These are phyloP conservation scores for Phellinidium pouzarii DNA, from an alignment of 1,284 basidiomycete genomes.

Conservation along the genomic window DNA sequence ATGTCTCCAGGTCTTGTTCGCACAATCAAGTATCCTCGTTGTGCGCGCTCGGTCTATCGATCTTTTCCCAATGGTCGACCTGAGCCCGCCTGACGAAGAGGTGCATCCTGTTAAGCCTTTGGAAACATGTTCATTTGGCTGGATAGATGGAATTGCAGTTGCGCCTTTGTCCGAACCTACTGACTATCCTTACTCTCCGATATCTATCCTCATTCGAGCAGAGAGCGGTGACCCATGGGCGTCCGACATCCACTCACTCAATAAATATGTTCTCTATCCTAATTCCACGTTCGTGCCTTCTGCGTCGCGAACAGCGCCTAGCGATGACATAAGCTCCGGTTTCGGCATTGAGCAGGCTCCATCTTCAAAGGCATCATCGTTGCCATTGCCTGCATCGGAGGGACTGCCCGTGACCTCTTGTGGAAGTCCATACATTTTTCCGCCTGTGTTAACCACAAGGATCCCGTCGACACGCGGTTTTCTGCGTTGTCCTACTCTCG, in stretches of 20 bases:
- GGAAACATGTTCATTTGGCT: conserved; percentile 48
- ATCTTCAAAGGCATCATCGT: neutral
- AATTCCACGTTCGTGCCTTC: conserved; percentile 3
- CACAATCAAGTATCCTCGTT: conserved; percentile 42
- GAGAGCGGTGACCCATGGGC: conserved; percentile 56
- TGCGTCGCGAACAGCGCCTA: neutral
- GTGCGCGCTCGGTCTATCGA: conserved; percentile 50
- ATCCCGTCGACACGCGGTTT: conserved; percentile 39
- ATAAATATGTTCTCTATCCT: conserved; percentile 32
- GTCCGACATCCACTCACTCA: conserved; percentile 38
- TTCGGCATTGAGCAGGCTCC: neutral
- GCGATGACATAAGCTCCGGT: neutral
- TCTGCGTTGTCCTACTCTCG: conserved; percentile 43
- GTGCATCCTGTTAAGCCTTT: conserved; percentile 27
- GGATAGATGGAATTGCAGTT: conserved; percentile 49
- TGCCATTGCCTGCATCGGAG: neutral
- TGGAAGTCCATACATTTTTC: conserved; percentile 36
- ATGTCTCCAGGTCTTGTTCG: conserved; percentile 46
- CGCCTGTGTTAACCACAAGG: conserved; percentile 31
- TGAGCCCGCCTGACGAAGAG: conserved; percentile 23
- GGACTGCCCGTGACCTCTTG: neutral
- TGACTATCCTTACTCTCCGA: conserved; percentile 20
- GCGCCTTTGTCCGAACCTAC: conserved; percentile 16
- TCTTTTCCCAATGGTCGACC: conserved; percentile 41
- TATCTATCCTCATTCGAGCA: conserved; percentile 48